Evolutionary conservation across 2,329 filamentous ascomycete genomes (phyloP).

Genomic region (Neofusicoccum parvum): DNA sequence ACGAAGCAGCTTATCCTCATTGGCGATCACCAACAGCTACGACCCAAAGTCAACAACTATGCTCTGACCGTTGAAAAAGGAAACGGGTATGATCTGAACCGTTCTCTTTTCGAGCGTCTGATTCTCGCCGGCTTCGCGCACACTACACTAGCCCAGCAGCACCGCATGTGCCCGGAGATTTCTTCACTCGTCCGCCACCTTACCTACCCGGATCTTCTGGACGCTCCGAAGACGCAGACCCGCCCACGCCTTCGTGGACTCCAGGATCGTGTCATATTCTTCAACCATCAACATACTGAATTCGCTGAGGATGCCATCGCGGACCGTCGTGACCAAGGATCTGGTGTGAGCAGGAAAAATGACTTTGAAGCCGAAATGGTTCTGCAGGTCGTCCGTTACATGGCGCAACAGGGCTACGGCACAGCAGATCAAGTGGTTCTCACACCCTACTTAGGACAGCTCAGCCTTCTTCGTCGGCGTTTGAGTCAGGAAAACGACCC

Average conservation of each 20-base stretch:
- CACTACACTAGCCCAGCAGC: slow-evolving; percentile 61
- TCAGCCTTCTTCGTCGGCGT: slow-evolving; percentile 58
- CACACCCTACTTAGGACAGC: slow-evolving; percentile 72
- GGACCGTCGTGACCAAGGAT: slow-evolving; percentile 55
- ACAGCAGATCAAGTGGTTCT: slow-evolving; percentile 67
- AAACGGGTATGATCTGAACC: slow-evolving; percentile 66
- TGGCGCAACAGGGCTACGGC: slow-evolving; percentile 71
- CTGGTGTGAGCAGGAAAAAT: slow-evolving; percentile 50
- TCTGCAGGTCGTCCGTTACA: slow-evolving; percentile 64
- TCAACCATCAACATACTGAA: slow-evolving; percentile 65
- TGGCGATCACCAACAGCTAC: slow-evolving; percentile 73
- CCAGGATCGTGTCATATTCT: slow-evolving; percentile 62
- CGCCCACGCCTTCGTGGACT: slow-evolving; percentile 59
- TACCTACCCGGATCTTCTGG: slow-evolving; percentile 64
- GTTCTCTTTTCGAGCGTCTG: slow-evolving; percentile 70
- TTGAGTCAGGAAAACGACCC: slow-evolving; percentile 63
- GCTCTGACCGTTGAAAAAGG: slow-evolving; percentile 64
- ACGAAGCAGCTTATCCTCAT: slow-evolving; percentile 69
- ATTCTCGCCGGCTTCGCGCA: slow-evolving; percentile 58
- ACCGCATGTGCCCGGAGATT: slow-evolving; percentile 71
- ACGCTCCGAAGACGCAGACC: slow-evolving; percentile 53
- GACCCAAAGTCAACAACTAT: slow-evolving; percentile 67
- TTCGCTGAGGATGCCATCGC: slow-evolving; percentile 35
- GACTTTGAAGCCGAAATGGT: slow-evolving; percentile 67
- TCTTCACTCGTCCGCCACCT: slow-evolving; percentile 59